Base-by-base conservation (phyloP, 2,329 filamentous ascomycete species). In the Beauveria varroae region DNA sequence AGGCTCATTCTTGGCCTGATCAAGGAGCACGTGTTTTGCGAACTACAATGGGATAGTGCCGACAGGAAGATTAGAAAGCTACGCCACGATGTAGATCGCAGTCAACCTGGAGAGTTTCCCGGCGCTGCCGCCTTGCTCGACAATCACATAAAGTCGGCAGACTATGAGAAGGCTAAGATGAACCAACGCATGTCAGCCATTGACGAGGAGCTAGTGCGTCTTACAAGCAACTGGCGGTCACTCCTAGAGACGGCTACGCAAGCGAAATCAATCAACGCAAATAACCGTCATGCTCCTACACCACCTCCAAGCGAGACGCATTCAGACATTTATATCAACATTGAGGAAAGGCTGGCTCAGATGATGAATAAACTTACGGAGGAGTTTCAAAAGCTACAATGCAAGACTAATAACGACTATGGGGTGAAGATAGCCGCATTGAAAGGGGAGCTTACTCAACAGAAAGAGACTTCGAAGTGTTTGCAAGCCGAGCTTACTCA, bases 271-370 rank as follows among this genome's bases (percentile, higher is more conserved):
- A n/a, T 24, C 18, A 3, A 43, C 30, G 26, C 7, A 14, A 34
- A 34, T 20, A n/a, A n/a, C 4, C 40, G 24, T 6, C 43, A 44
- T 16, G 14, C 44, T 24, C 59, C 26, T 18, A 61, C 52, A n/a
- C 44, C 59, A 18, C 44, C 59, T 16, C 44, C 44, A 18, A 56
- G 52, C 24, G 59, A 57, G n/a, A 61, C 59, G 26, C 53, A 40
- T 18, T 56, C 52, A 8, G 43, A 56, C 34, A 46, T 26, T 9
- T 8, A 50, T 22, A 22, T 51, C 44, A 34, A 20, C 14, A 43
- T 56, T 16, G 52, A 61, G 5, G 52, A 61, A 10, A 56, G 37
- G 52, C n/a, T 56, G 10, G 34, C 34, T 37, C 34, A 37, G 14
- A 16, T 16, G 34, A 37, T 37, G 14, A 57, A 41, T 16, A 20